A percentile compares a stretch with the other conserved stretches of the same genome.
Conservation (phyloP, 345 rosid species). For the Populus tremula region DNA sequence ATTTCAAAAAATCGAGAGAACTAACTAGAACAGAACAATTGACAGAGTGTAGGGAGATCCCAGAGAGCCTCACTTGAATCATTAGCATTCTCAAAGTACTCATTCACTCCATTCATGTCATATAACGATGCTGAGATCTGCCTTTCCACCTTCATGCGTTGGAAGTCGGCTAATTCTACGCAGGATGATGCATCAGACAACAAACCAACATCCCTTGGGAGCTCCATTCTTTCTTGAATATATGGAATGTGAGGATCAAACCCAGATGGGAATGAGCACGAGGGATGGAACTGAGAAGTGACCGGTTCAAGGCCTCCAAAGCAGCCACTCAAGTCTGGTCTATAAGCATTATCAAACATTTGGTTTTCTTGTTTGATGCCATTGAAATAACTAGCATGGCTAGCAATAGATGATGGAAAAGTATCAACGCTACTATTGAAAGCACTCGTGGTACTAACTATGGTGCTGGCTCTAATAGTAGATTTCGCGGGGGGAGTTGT, state of each 20-base stretch:
- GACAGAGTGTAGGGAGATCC: slow-evolving; percentile 62
- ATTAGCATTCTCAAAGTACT: slow-evolving; percentile 41
- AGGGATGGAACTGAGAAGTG: slow-evolving; percentile 16
- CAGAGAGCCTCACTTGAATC: slow-evolving; percentile 51
- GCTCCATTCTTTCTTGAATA: slow-evolving; percentile 28
- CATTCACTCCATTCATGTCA: slow-evolving; percentile 55
- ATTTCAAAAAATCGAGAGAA: background rate
- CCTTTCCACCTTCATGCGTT: slow-evolving; percentile 53
- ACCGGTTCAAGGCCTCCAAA: slow-evolving; percentile 16
- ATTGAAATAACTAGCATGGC: background rate
- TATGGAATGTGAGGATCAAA: slow-evolving; percentile 36
- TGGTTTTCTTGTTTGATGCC: slow-evolving; percentile 24
- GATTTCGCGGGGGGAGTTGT: slow-evolving; percentile 9
- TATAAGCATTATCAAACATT: slow-evolving; percentile 44
- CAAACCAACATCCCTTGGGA: slow-evolving; percentile 20
- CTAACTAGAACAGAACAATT: slow-evolving; percentile 29
- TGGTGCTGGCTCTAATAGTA: slow-evolving; percentile 23
- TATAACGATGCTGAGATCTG: slow-evolving; percentile 68
- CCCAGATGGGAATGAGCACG: slow-evolving; percentile 10
- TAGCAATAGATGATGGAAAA: background rate
- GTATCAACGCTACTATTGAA: background rate
- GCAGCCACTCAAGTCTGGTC: slow-evolving; percentile 50
- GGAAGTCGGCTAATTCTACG: slow-evolving; percentile 33
- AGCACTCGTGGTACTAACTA: slow-evolving; percentile 6
- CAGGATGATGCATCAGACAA: slow-evolving; percentile 24